Conservation (phyloP, 257 asterid species). For the Misopates orontium region DNA sequence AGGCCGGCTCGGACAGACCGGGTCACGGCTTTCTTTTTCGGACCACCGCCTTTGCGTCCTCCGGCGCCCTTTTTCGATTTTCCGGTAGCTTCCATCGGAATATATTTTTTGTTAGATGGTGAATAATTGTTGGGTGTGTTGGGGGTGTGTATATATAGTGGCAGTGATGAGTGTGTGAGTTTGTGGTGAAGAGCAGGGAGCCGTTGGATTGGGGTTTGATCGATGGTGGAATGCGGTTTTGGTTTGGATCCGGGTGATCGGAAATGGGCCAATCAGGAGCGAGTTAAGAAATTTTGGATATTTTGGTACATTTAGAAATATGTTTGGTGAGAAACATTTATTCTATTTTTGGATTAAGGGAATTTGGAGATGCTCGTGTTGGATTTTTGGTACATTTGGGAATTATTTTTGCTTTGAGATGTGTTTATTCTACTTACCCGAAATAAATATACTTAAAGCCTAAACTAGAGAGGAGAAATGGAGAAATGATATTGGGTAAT, state of each 20-base stretch:
- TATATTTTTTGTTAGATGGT: not conserved
- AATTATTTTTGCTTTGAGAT: too few species aligned
- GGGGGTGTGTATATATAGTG: conserved; percentile 33
- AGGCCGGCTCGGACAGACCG: conserved; percentile 51
- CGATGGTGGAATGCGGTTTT: not conserved
- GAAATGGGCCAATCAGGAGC: conserved; percentile 30
- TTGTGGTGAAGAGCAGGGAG: not conserved
- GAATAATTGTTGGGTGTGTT: conserved; percentile 16
- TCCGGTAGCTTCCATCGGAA: conserved; percentile 37
- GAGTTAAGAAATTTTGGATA: conserved; percentile 18
- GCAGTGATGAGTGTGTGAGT: conserved; percentile 20
- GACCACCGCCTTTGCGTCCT: conserved; percentile 50
- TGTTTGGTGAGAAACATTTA: too few species aligned
- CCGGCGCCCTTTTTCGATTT: conserved; percentile 47
- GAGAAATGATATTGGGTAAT: too few species aligned
- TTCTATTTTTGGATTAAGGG: too few species aligned
- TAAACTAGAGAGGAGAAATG: too few species aligned
- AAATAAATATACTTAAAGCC: too few species aligned
- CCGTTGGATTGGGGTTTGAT: conserved; percentile 31
- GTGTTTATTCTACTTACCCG: too few species aligned
- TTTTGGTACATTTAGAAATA: not conserved
- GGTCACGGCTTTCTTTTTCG: conserved; percentile 48
- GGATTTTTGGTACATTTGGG: too few species aligned
- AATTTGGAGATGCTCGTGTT: too few species aligned
- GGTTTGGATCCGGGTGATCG: conserved; percentile 22